Conservation (phyloP, 2,329 filamentous ascomycete species). For the Aspergillus uvarum region DNA sequence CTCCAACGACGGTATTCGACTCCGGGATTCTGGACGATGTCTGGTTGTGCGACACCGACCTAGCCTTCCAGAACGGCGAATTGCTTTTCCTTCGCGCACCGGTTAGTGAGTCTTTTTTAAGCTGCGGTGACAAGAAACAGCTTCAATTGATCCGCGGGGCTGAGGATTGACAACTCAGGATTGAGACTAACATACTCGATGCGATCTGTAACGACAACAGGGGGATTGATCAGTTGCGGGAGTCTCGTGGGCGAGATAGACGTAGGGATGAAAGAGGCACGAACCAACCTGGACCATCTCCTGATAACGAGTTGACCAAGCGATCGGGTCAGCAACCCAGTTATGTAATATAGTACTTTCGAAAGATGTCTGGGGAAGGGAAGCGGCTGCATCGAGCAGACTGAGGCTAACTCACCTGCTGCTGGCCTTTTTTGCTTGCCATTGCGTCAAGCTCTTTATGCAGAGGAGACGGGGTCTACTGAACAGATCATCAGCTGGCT, state of each 20-base stretch:
- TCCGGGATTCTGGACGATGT: constrained; percentile 60
- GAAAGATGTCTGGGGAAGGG: neutral
- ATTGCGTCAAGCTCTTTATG: constrained; percentile 25
- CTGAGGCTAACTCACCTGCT: constrained; percentile 60
- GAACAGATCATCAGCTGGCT: constrained; percentile 13
- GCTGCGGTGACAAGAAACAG: neutral
- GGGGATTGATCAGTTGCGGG: constrained; percentile 24
- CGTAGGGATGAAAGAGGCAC: constrained; percentile 43
- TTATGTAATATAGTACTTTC: neutral
- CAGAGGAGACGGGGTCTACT: constrained; percentile 16
- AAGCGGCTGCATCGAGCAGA: neutral
- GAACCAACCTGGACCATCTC: constrained; percentile 99
- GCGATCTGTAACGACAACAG: constrained; percentile 34
- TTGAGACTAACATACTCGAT: constrained; percentile 35
- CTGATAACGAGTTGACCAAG: constrained; percentile 46
- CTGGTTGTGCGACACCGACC: constrained; percentile 54
- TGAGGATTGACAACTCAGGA: neutral
- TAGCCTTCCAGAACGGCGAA: constrained; percentile 82
- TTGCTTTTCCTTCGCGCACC: constrained; percentile 61
- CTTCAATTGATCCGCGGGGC: neutral
- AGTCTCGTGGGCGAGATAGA: constrained; percentile 9
- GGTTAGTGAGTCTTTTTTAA: constrained; percentile 10
- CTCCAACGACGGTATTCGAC: constrained; percentile 77
- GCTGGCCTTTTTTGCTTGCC: constrained; percentile 58
- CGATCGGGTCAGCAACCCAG: constrained; percentile 14